A percentile compares a stretch with the other conserved stretches of the same genome.
Conservation (phyloP, 2,329 filamentous ascomycete genomes). For the Mariannaea sp. region DNA sequence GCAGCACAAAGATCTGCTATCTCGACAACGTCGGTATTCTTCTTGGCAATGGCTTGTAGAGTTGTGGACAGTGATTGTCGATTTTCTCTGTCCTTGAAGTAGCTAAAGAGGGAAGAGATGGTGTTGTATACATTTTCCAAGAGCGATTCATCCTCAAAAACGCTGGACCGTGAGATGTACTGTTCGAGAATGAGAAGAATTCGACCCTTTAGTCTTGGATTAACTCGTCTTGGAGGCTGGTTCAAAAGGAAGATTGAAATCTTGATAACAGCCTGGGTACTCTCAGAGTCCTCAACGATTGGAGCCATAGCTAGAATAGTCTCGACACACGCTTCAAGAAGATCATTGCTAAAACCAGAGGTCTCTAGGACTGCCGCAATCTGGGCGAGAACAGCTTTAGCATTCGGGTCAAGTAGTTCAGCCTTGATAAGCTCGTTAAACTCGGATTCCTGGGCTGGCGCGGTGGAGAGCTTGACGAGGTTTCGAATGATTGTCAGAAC, state of each 20-base stretch:
- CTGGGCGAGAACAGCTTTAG: constrained; percentile 66
- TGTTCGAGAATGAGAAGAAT: constrained; percentile 80
- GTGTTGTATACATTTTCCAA: constrained; percentile 72
- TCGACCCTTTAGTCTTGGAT: constrained; percentile 79
- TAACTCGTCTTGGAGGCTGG: constrained; percentile 83
- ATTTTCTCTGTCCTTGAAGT: constrained; percentile 82
- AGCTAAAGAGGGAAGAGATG: constrained; percentile 82
- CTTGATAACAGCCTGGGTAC: constrained; percentile 77
- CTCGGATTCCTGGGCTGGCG: constrained; percentile 59
- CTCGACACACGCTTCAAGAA: constrained; percentile 79
- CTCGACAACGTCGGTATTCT: constrained; percentile 62
- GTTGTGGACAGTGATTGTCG: constrained; percentile 75
- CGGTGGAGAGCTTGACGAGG: constrained; percentile 64
- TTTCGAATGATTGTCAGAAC: constrained; percentile 76
- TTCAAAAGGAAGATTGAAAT: constrained; percentile 81
- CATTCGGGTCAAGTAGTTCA: constrained; percentile 61
- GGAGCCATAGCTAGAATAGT: constrained; percentile 77
- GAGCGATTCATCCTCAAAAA: constrained; percentile 49
- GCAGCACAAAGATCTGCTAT: constrained; percentile 74
- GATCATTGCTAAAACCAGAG: constrained; percentile 66
- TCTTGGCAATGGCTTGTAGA: constrained; percentile 70
- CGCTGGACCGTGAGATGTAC: constrained; percentile 70
- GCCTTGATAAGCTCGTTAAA: constrained; percentile 61
- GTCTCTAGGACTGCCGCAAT: constrained; percentile 70
- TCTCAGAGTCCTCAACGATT: constrained; percentile 68